phyloP scores from a whole-genome alignment of 163 green algal genomes.

The Scenedesmus sp. region DNA sequence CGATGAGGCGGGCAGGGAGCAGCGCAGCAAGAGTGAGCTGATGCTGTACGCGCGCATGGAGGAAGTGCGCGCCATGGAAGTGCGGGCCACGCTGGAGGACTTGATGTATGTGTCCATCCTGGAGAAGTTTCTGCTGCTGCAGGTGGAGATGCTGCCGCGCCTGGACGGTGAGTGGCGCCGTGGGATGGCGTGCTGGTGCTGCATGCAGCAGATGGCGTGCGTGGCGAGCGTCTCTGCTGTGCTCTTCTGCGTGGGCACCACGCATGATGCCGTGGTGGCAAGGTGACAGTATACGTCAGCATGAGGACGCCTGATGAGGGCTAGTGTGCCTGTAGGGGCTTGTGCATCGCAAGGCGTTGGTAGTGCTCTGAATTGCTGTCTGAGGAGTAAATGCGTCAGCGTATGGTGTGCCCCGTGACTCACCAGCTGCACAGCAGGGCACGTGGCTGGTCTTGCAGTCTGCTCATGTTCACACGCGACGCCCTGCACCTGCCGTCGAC shows the following conservation, averaged over 20 bases:
- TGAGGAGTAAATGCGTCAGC: not conserved
- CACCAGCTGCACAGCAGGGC: not conserved
- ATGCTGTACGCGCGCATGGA: conserved; percentile 79
- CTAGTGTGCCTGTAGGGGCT: too few relatives aligned
- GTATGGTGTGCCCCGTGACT: not conserved
- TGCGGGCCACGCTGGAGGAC: conserved; percentile 88
- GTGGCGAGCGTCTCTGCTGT: too few relatives aligned
- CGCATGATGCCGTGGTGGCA: too few relatives aligned
- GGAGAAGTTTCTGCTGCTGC: conserved; percentile 92
- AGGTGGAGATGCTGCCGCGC: conserved; percentile 89
- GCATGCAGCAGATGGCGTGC: not conserved
- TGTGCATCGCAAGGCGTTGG: too few relatives aligned
- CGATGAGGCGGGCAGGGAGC: conserved; percentile 28
- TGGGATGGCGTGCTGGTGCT: not conserved
- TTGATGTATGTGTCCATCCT: conserved; percentile 96
- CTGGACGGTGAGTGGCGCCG: conserved; percentile 67
- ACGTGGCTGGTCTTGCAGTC: not conserved
- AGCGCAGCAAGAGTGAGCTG: conserved; percentile 41
- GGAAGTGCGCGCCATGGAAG: conserved; percentile 81
- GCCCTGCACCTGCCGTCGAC: not conserved
- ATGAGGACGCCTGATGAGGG: too few relatives aligned
- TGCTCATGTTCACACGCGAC: not conserved
- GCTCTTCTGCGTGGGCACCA: too few relatives aligned
- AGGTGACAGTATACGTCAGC: too few relatives aligned
- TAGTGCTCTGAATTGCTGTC: too few relatives aligned